phyloP scores from a whole-genome alignment of 208 protist genomes.

The Wallacemonas sp. region DNA sequence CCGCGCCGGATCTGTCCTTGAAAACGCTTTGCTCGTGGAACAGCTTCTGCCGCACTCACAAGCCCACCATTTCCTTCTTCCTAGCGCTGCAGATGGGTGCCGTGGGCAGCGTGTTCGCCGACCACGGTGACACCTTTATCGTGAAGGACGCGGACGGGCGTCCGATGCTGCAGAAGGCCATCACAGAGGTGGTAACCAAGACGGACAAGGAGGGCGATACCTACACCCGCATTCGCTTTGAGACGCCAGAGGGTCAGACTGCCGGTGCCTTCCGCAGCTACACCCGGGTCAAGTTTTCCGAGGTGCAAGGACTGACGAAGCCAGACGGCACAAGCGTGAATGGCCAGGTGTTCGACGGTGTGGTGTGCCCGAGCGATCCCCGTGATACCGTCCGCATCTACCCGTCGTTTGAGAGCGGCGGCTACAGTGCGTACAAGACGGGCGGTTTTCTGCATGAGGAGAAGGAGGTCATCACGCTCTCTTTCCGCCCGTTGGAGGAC shows the following conservation, averaged over 20 bases:
- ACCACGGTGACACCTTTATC: constrained; percentile 70
- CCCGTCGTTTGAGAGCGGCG: constrained; percentile 69
- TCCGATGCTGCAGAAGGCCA: constrained; percentile 76
- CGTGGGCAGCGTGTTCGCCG: constrained; percentile 77
- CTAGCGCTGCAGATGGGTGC: constrained; percentile 68
- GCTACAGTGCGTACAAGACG: constrained; percentile 74
- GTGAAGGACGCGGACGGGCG: constrained; percentile 86
- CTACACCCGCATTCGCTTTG: constrained; percentile 77
- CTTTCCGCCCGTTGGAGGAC: constrained; percentile 65
- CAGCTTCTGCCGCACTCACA: constrained; percentile 62
- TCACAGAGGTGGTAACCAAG: constrained; percentile 54
- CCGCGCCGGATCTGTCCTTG: constrained; percentile 63
- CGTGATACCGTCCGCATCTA: constrained; percentile 82
- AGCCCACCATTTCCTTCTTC: constrained; percentile 72
- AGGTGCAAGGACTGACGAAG: constrained; percentile 70
- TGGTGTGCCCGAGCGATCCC: constrained; percentile 73
- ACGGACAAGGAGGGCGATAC: constrained; percentile 52
- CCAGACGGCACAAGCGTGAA: constrained; percentile 69
- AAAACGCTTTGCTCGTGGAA: constrained; percentile 73
- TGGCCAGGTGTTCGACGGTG: constrained; percentile 58
- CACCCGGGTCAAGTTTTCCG: constrained; percentile 82
- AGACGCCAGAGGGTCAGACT: constrained; percentile 84
- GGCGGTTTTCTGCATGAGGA: constrained; percentile 86
- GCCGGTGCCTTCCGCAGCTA: constrained; percentile 81
- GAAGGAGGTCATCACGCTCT: constrained; percentile 56